A percentile compares a stretch with the other conserved stretches of the same genome.
These are phyloP conservation scores for Penicillium crystallinum DNA, from an alignment of 495 filamentous ascomycete genomes.

Conservation along the genomic window DNA sequence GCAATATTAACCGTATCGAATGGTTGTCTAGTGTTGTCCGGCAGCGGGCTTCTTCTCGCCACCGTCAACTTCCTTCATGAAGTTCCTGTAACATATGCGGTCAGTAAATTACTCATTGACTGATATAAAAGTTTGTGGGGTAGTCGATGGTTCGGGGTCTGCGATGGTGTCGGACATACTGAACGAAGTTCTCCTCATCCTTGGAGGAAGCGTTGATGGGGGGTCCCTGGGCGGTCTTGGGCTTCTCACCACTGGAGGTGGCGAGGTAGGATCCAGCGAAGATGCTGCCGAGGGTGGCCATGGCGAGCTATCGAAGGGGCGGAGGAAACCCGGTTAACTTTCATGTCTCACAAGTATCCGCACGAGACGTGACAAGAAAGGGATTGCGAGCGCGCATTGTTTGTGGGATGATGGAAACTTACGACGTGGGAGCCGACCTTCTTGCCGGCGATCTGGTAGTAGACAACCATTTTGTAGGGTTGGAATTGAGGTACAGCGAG, in stretches of 20 bases:
- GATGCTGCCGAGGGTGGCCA: conserved; percentile 66
- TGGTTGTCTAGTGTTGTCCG: conserved; percentile 49
- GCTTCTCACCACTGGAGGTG: conserved; percentile 58
- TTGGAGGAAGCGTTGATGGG: conserved; percentile 82
- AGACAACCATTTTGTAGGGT: conserved; percentile 71
- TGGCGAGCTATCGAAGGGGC: conserved; percentile 67
- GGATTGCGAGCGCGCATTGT: conserved; percentile 14
- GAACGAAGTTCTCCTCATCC: conserved; percentile 96
- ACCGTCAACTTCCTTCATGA: conserved; percentile 65
- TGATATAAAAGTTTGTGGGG: neutral
- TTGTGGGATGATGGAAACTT: conserved; percentile 38
- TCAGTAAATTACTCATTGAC: conserved; percentile 2
- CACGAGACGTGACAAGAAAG: conserved; percentile 16
- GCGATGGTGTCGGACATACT: conserved; percentile 53
- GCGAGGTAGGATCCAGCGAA: conserved; percentile 53
- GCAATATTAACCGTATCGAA: conserved; percentile 15
- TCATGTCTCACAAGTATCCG: conserved; percentile 12
- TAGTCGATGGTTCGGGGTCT: neutral
- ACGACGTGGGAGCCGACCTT: conserved; percentile 93
- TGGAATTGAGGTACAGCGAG: conserved; percentile 27
- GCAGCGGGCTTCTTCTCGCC: conserved; percentile 57
- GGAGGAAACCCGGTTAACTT: conserved; percentile 8
- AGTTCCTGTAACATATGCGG: conserved; percentile 54
- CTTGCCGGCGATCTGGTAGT: conserved; percentile 81
- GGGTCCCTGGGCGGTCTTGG: conserved; percentile 55